Evolutionary conservation across 805 yeast species (phyloP).

Genomic region (Cyberlindnera nakhonratchasimensis): DNA sequence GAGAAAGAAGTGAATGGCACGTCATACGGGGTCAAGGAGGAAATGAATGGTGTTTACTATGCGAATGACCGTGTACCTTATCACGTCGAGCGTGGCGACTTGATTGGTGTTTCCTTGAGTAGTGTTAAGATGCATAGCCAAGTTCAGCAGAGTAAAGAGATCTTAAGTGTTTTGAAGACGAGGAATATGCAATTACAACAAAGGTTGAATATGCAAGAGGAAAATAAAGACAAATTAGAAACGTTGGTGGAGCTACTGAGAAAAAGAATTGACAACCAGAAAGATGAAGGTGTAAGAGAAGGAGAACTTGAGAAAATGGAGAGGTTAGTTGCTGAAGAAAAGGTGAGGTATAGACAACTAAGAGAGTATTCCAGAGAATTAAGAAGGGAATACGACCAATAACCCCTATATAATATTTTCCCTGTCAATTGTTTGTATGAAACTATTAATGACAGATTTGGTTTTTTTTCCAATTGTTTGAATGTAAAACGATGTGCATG

Average conservation of each 20-base stretch:
- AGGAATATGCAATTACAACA: not conserved
- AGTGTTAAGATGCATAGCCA: conserved; percentile 16
- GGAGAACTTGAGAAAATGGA: conserved; percentile 3
- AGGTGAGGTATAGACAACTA: conserved; percentile 9
- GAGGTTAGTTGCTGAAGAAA: conserved; percentile 11
- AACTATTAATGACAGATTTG: not conserved
- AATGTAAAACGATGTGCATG: too few relatives aligned
- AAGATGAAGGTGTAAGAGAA: not conserved
- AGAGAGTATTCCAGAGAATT: conserved; percentile 7
- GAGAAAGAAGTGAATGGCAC: not conserved
- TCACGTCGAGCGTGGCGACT: conserved; percentile 24
- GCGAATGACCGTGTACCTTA: conserved; percentile 22
- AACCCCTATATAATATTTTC: too few relatives aligned
- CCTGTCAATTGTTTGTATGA: too few relatives aligned
- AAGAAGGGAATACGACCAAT: not conserved
- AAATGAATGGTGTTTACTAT: conserved; percentile 9
- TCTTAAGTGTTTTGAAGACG: not conserved
- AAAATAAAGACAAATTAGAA: conserved; percentile 2
- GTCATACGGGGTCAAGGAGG: not conserved
- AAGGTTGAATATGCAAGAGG: conserved; percentile 6
- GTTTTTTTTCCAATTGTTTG: not conserved
- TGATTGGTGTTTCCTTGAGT: conserved; percentile 22
- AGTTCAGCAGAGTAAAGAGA: conserved; percentile 9
- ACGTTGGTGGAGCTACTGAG: conserved; percentile 1
- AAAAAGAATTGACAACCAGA: not conserved